Base-by-base conservation (phyloP, 345 rosid genomes). In the Eucalyptus sp. region DNA sequence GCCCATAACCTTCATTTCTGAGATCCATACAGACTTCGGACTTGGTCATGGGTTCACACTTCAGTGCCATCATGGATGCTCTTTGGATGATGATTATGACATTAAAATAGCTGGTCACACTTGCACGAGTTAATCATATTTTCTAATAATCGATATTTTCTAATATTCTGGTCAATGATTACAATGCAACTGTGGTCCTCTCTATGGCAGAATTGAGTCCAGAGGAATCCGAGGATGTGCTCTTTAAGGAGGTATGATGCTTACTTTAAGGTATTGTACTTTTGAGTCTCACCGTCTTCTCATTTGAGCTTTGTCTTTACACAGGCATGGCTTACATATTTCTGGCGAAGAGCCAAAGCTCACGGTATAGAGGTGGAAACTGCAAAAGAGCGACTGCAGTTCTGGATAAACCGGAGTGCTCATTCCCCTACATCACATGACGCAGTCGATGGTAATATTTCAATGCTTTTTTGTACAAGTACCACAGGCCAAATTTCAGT, bases 241-340 rank as follows among this genome's bases (percentile, higher is more conserved):
- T 98, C 85, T 98, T 98, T 90, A 98, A 98, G 94, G 99, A 98
- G 99, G 99, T 90, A 88, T 50, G 14, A 8, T 25, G 22, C 20
- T 89, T 85, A 79, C 89, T 80, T 79, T 71, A 87, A 48, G 6
- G 62, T 88, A 31, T 52, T 46, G 24, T 11, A 20, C 60, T 12
- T 50, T 25, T 86, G 16, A 52, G 46, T 33, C 87, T 22, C 87
- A 5, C 33, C 10, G 20, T 16, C 64, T 86, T 86, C 48, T 71
- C 48, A 37, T 11, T 83, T 10, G 15, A 43, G 20, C 43, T 83
- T 76, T 18, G 43, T 81, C 71, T 50, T 88, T 86, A 33, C 27
- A 14, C 92, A 98, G 99, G 99, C 99, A 87, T 98, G 99, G 99
- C 95, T 98, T 86, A 96, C 99, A 58, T 98, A 98, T 91, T 97